Percentiles rank a stretch among this genome's conserved stretches.
phyloP scores from a whole-genome alignment of 2,329 filamentous ascomycete species.

The Chrysoporthe austroafricana region DNA sequence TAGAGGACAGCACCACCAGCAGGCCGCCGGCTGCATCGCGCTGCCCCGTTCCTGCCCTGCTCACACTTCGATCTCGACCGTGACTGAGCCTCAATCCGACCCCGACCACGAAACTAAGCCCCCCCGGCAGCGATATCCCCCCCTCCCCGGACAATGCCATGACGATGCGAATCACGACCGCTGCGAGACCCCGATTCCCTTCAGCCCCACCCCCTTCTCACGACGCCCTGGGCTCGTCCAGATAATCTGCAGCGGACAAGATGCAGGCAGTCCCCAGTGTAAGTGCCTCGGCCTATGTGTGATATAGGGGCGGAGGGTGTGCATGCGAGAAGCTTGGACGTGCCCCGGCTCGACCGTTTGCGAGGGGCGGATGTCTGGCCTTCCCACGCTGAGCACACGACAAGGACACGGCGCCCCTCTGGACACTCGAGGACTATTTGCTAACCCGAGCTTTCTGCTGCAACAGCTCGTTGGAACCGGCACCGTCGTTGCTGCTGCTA shows the following conservation, averaged over 20 bases:
- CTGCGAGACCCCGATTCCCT: constrained; percentile 38
- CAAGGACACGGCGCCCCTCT: too few species aligned
- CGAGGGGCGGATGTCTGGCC: neutral
- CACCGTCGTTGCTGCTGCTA: constrained; percentile 63
- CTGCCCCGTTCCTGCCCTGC: constrained; percentile 10
- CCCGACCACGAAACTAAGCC: constrained; percentile 8
- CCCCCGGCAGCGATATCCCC: neutral
- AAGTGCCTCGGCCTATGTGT: constrained; percentile 39
- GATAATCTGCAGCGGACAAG: constrained; percentile 37
- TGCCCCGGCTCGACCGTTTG: neutral
- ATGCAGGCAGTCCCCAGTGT: constrained; percentile 51
- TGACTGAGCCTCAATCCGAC: neutral
- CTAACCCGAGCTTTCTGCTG: constrained; percentile 12
- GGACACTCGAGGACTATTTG: neutral
- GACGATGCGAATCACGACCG: constrained; percentile 44
- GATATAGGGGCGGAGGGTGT: neutral
- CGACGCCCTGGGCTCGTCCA: constrained; percentile 37
- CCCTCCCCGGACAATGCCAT: constrained; percentile 37
- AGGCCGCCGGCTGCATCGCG: constrained; percentile 7
- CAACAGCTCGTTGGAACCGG: constrained; percentile 63
- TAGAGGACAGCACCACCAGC: constrained; percentile 21
- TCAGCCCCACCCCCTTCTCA: constrained; percentile 35
- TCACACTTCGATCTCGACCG: neutral
- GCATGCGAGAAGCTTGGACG: constrained; percentile 8
- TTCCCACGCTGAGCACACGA: neutral